Base-by-base conservation (phyloP, 1,284 basidiomycete genomes). In the Naganishia albida region DNA sequence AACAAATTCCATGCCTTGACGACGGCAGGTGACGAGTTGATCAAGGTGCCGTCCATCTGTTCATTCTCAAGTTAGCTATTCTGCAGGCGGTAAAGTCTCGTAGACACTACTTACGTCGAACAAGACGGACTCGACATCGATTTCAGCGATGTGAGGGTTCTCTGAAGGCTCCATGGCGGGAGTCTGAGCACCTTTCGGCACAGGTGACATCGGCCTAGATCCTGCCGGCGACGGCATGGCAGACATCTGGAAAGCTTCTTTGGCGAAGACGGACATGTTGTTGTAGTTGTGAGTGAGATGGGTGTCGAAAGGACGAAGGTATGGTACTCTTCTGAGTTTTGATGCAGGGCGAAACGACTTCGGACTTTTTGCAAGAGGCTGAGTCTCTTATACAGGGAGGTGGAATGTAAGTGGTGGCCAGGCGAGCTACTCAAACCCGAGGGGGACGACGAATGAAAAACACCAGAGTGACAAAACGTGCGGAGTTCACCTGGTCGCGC, bases 141-240 rank as follows among this genome's bases (percentile, higher is more conserved):
- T 78, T 55, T 75, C 73, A 65, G 78, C 75, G 64, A 78, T 74
- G 69, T 78, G 74, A 83, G 84, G 74, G 87, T 88, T 67, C 72
- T 72, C 59, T 68, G 60, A 92, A 74, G 89, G 87, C 73, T 88
- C 90, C 30, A 93, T 80, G 2, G 87, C 87, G 0, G 85, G 82
- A 10, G 90, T 87, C 65, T 62, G 65, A 12, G 70, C 67, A 1
- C 72, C 62, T 34, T 71, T 60, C 43, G 59, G 64, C 43, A 73
- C 72, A 65, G 76, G 74, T 4, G 76, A 76, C 26, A 68, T 28
- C 28, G 26, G 30, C 16, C 46, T 38, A 34, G 57, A 60, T 64
- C 63, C 74, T 71, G 62, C 74, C 71, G 26, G 75, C 74, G 43
- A 66, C 63, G 25, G 73, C 71, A 30, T 65, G 62, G 40, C 76